Evolutionary conservation across 2,329 filamentous ascomycete species (phyloP).

Genomic region (Xylariaceae sp.): DNA sequence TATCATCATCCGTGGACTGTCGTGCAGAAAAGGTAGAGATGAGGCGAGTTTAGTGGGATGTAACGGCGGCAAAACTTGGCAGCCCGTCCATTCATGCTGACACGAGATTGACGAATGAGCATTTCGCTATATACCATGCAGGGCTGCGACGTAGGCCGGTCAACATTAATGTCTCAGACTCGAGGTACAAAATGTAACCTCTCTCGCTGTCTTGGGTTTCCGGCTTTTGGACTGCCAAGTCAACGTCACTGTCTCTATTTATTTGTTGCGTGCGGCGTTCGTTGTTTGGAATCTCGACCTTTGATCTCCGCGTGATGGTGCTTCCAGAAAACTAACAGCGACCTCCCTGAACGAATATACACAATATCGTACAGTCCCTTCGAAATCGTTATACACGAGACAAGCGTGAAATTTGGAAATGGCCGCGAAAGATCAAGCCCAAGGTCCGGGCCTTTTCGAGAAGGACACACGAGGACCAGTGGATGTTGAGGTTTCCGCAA

Average conservation of each 20-base stretch:
- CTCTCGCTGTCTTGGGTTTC: background rate
- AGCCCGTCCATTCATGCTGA: background rate
- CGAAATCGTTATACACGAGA: background rate
- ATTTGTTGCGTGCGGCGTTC: background rate
- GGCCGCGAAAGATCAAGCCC: background rate
- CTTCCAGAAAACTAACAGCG: background rate
- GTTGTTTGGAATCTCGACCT: background rate
- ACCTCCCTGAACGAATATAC: background rate
- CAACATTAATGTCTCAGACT: background rate
- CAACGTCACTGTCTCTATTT: no score
- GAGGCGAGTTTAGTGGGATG: background rate
- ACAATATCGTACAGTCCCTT: background rate
- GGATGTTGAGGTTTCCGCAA: slow-evolving; percentile 4
- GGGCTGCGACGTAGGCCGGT: background rate
- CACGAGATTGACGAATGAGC: background rate
- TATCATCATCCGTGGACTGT: background rate
- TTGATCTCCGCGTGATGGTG: background rate
- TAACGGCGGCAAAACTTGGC: background rate
- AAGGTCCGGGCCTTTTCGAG: background rate
- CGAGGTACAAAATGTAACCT: background rate
- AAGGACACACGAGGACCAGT: background rate
- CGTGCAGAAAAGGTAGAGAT: background rate
- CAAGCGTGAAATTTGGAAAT: background rate
- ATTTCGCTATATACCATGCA: background rate
- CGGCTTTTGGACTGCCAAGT: background rate